phyloP scores from a whole-genome alignment of 148 eudicot genomes.

The Amaranthus cruentus region DNA sequence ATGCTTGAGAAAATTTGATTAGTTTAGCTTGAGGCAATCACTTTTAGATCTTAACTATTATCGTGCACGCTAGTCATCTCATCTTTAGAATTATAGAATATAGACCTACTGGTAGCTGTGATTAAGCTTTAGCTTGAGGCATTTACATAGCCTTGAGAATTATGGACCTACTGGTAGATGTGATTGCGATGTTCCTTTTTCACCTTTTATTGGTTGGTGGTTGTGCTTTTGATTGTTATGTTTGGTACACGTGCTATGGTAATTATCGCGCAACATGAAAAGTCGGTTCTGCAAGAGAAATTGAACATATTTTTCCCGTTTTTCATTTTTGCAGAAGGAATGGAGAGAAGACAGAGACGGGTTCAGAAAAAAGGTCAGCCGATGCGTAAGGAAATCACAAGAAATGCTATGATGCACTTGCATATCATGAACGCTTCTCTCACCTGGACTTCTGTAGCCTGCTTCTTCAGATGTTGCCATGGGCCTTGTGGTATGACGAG shows the following conservation, averaged over 20 bases:
- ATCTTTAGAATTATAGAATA: too few species aligned
- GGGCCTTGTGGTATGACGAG: not conserved
- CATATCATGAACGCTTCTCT: constrained; percentile 3
- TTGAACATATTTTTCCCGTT: not conserved
- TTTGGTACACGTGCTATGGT: not conserved
- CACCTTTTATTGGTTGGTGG: too few species aligned
- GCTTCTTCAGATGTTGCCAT: constrained; percentile 9
- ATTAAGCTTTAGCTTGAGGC: too few species aligned
- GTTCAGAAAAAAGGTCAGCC: constrained; percentile 39
- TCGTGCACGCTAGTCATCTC: too few species aligned
- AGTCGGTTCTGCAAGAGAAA: not conserved
- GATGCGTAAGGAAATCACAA: constrained; percentile 46
- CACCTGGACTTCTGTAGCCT: constrained; percentile 6
- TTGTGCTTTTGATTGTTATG: too few species aligned
- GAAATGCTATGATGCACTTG: constrained; percentile 34
- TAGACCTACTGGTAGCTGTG: too few species aligned
- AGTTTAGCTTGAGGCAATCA: too few species aligned
- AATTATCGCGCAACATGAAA: not conserved
- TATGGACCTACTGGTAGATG: too few species aligned
- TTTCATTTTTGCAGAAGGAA: constrained; percentile 35
- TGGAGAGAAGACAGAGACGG: constrained; percentile 47
- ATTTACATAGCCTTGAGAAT: too few species aligned
- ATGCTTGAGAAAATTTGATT: too few species aligned
- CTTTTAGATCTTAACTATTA: too few species aligned
- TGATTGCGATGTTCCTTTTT: too few species aligned